Evolutionary conservation across 1,139 yeast genomes (phyloP).

Genomic region (Suhomyces coccinellae): DNA sequence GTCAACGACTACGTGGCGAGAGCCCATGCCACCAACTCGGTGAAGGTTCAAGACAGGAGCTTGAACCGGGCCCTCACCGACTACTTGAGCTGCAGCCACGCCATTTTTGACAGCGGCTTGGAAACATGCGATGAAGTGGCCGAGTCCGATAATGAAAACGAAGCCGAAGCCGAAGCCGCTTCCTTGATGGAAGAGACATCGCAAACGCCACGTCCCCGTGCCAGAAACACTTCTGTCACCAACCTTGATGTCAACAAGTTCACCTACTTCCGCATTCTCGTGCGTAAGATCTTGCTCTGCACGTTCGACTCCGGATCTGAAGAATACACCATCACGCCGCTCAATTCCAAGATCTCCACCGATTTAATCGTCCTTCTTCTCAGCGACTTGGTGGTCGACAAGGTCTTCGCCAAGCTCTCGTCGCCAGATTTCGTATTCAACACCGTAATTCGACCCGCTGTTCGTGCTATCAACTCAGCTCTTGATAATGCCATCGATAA

Average conservation of each 20-base stretch:
- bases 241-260: slow-evolving; percentile 9
- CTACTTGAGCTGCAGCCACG: slow-evolving; percentile 16
- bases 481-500: slow-evolving; percentile 3
- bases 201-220: background rate
- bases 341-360: slow-evolving; percentile 32
- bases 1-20: slow-evolving; percentile 2
- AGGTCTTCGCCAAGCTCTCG: slow-evolving; percentile 30
- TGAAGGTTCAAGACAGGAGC: slow-evolving; percentile 5
- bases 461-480: slow-evolving; percentile 3
- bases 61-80: background rate
- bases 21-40: slow-evolving; percentile 2
- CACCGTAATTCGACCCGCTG: slow-evolving; percentile 12
- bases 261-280: slow-evolving; percentile 30
- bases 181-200: background rate
- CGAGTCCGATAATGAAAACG: background rate
- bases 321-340: slow-evolving; percentile 15
- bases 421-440: slow-evolving; percentile 32
- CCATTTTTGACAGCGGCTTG: slow-evolving; percentile 14
- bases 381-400: slow-evolving; percentile 38
- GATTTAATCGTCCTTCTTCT: slow-evolving; percentile 31
- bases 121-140: background rate
- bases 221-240: background rate
- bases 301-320: slow-evolving; percentile 18
- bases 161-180: background rate
- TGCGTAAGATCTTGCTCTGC: slow-evolving; percentile 22